Percentiles rank a stretch among this genome's conserved stretches.
phyloP scores from a whole-genome alignment of 2,329 filamentous ascomycete genomes.

The Fusarium humuli region DNA sequence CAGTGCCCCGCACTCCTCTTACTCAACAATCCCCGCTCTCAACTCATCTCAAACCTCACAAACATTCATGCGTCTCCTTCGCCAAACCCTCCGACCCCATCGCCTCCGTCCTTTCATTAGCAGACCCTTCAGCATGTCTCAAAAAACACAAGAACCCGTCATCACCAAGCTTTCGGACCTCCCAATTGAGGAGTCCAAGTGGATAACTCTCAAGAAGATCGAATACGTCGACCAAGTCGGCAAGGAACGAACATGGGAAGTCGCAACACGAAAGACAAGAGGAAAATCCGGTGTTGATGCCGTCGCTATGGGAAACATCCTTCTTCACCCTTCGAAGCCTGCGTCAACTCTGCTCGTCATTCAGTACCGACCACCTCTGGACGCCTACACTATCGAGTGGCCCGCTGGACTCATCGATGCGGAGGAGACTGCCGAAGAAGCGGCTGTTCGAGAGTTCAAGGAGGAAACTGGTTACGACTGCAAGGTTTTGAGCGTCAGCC shows the following conservation, averaged over 20 bases:
- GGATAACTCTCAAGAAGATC: slow-evolving; percentile 45
- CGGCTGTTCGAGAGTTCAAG: slow-evolving; percentile 44
- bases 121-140: slow-evolving; percentile 22
- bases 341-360: slow-evolving; percentile 45
- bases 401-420: slow-evolving; percentile 44
- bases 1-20: background rate
- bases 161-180: slow-evolving; percentile 44
- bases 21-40: slow-evolving; percentile 2
- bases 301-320: slow-evolving; percentile 46
- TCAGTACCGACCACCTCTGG: slow-evolving; percentile 44
- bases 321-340: slow-evolving; percentile 44
- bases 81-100: background rate
- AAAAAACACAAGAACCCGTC: slow-evolving; percentile 41
- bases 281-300: slow-evolving; percentile 43
- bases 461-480: slow-evolving; percentile 45
- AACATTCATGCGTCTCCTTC: background rate
- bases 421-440: slow-evolving; percentile 42
- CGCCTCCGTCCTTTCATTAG: background rate
- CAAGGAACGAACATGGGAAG: slow-evolving; percentile 44
- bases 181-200: slow-evolving; percentile 38
- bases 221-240: slow-evolving; percentile 46
- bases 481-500: slow-evolving; percentile 41
- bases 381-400: slow-evolving; percentile 46
- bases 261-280: slow-evolving; percentile 44
- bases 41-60: background rate